phyloP scores from a whole-genome alignment of 108 stramenopile genomes.

The Stephanodiscus triporus region DNA sequence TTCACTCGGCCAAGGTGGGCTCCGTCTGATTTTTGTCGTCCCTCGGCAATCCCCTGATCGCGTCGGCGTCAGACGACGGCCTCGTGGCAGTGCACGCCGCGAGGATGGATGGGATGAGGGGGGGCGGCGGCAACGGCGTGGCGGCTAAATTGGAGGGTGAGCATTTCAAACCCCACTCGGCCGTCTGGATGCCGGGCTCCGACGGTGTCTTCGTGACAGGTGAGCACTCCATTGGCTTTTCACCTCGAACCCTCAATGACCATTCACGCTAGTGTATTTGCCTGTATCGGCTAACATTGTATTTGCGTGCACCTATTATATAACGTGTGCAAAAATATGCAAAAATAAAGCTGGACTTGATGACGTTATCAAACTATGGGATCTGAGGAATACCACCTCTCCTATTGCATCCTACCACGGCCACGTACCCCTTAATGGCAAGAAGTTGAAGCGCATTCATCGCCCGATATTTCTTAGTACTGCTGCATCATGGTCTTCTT shows the following conservation, averaged over 20 bases:
- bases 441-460: constrained; percentile 61
- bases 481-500: background rate
- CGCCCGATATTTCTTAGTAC: constrained; percentile 57
- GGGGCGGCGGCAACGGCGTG: constrained; percentile 13
- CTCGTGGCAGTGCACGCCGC: constrained; percentile 63
- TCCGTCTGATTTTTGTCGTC: constrained; percentile 51
- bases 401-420: constrained; percentile 38
- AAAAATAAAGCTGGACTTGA: constrained; percentile 35
- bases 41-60: constrained; percentile 44
- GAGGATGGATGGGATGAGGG: constrained; percentile 34
- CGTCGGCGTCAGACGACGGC: constrained; percentile 75
- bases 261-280: no score
- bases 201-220: constrained; percentile 47
- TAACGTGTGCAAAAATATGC: no score
- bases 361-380: constrained; percentile 40
- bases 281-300: constrained; percentile 3
- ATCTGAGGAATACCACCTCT: constrained; percentile 14
- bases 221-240: no score
- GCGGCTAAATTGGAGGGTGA: constrained; percentile 49
- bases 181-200: constrained; percentile 60
- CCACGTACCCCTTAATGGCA: constrained; percentile 40
- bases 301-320: no score
- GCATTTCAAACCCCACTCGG: constrained; percentile 70
- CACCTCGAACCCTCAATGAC: no score
- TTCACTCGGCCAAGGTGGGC: constrained; percentile 67